Base-by-base conservation (phyloP, 257 asterid genomes). In the Lycium barbarum region DNA sequence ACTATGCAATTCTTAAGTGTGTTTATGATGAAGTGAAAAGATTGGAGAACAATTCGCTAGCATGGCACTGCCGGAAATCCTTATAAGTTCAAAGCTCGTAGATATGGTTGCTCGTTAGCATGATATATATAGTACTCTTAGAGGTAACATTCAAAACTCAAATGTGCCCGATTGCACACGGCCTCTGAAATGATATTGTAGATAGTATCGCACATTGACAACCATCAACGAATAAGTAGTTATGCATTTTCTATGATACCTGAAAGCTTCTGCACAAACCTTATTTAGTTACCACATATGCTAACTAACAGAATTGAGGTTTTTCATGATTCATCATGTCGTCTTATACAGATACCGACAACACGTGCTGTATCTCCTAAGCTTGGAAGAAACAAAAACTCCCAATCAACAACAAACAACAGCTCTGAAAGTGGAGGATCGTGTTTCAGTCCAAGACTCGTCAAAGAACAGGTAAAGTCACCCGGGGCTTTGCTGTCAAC, bases 341-440 rank as follows among this genome's bases (percentile, higher is more conserved):
- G n/a, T 70, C 22, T 53, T 1, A 17, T 54, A 38, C 38, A 94
- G 98, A 94, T 93, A 84, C 97, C 99, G 35, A 92, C 91, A 1
- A 95, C 99, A 0, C 95, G 99, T 4, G 86, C 98, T 9, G 86
- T 68, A 84, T 95, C 99, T 84, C 99, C 99, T 15, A 95, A 95
- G 91, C 93, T 95, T 3, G 98, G 99, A 53, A 89, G 98, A 88
- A 66, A 87, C 65, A 94, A 95, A 86, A 88, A 73, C 80, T 84
- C 86, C 7, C 65, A 58, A 61, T 83, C 87, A 3, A 22, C 86
- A 3, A 22, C 85, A 14, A 54, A 86, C 26, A 86, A 83, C 66
- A 90, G 87, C 86, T 66, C 84, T 11, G 94, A 81, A 82, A 86
- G 87, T 35, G 92, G 90, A 17, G 93, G 86, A 58, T 86, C 90